Conservation (phyloP, 495 filamentous ascomycete species). For the Apodospora peruviana region DNA sequence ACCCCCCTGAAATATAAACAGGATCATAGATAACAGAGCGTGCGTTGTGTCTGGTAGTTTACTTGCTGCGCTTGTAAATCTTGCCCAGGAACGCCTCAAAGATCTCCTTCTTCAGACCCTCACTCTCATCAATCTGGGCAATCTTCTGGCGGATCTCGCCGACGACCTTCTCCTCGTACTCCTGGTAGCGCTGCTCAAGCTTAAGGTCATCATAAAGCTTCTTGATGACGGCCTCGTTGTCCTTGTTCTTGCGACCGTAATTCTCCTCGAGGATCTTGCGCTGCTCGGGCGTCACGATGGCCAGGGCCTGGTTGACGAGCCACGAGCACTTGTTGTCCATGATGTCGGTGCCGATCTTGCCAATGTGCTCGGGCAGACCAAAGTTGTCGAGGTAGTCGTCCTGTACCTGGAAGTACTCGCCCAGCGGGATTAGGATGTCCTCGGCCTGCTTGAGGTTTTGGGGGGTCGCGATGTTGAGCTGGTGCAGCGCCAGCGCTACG, state of each 20-base stretch:
- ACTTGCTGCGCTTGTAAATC: constrained; percentile 97
- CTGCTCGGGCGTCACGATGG: constrained; percentile 72
- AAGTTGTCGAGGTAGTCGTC: constrained; percentile 99
- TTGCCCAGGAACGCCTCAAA: constrained; percentile 89
- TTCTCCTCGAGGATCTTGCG: constrained; percentile 72
- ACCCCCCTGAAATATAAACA: too few relatives aligned
- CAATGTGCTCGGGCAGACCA: constrained; percentile 81
- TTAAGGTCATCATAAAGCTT: constrained; percentile 77
- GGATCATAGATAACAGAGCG: too few relatives aligned
- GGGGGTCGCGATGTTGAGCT: constrained; percentile 72
- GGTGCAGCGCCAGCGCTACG: constrained; percentile 82
- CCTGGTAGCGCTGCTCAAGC: constrained; percentile 72
- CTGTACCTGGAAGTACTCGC: constrained; percentile 98
- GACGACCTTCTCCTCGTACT: constrained; percentile 83
- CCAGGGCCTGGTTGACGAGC: constrained; percentile 89
- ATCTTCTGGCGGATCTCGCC: constrained; percentile 69
- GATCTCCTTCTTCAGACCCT: constrained; percentile 81
- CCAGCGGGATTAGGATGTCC: constrained; percentile 94
- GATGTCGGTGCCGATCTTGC: constrained; percentile 98
- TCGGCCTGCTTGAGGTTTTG: constrained; percentile 80
- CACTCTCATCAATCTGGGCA: constrained; percentile 69
- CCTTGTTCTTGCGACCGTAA: constrained; percentile 84
- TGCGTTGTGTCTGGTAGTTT: constrained; percentile 19
- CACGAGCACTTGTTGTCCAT: constrained; percentile 99
- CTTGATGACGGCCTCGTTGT: constrained; percentile 79